phyloP scores from a whole-genome alignment of 2,329 filamentous ascomycete species.

The Xylaria sp. region DNA sequence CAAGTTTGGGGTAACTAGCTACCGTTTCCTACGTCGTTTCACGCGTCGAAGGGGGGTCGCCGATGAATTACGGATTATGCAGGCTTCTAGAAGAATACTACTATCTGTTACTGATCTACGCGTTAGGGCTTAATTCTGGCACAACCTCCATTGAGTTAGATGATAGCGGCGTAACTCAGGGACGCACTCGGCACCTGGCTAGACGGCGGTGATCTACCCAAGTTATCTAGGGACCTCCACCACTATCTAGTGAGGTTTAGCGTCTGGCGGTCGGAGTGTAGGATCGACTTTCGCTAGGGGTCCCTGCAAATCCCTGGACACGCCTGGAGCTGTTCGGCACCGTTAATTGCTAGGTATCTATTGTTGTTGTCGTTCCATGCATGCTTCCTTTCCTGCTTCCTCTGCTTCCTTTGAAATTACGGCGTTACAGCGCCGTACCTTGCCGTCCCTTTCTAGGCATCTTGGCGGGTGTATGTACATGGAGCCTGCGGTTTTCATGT shows the following conservation, averaged over 20 bases:
- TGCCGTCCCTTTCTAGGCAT: background rate
- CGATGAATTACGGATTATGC: constrained; percentile 5
- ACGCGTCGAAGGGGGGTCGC: background rate
- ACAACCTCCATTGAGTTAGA: background rate
- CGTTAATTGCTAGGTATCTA: constrained; percentile 11
- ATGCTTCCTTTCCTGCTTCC: constrained; percentile 31
- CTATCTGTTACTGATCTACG: background rate
- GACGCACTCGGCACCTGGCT: constrained; percentile 18
- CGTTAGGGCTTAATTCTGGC: background rate
- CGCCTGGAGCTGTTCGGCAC: constrained; percentile 28
- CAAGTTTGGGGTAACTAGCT: background rate
- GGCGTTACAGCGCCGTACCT: background rate
- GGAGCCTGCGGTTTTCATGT: background rate
- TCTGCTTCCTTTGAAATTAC: constrained; percentile 24
- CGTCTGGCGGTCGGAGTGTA: constrained; percentile 8
- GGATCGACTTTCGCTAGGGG: constrained; percentile 21
- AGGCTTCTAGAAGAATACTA: background rate
- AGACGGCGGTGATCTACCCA: constrained; percentile 1
- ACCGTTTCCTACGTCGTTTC: background rate
- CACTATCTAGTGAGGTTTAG: background rate
- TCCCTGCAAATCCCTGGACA: constrained; percentile 16
- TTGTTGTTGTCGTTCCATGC: constrained; percentile 27
- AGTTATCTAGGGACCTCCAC: constrained; percentile 3
- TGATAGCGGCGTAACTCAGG: constrained; percentile 18
- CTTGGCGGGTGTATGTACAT: constrained; percentile 1